Conservation (phyloP, 164 flowering plant species). For the Dillenia turbinata region DNA sequence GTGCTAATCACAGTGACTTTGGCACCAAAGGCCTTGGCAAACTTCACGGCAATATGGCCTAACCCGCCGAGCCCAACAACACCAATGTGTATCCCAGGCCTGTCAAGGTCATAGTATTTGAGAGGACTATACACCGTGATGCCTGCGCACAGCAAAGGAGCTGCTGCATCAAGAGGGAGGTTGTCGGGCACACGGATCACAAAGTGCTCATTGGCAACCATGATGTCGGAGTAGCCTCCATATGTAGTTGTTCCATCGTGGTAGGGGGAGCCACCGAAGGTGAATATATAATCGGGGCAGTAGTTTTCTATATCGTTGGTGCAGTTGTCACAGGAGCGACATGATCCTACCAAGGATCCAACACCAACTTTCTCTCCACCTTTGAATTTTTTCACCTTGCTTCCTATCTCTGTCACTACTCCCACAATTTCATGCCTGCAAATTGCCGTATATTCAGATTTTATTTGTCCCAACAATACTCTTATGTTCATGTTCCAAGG, state of each 20-base stretch:
- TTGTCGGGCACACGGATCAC: slow-evolving; percentile 37
- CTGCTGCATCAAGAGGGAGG: slow-evolving; percentile 36
- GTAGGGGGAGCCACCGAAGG: slow-evolving; percentile 13
- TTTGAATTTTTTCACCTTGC: slow-evolving; percentile 23
- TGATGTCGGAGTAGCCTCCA: slow-evolving; percentile 34
- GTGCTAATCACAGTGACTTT: slow-evolving; percentile 75
- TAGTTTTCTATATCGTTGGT: slow-evolving; percentile 22
- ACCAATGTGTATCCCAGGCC: slow-evolving; percentile 40
- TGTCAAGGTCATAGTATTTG: slow-evolving; percentile 27
- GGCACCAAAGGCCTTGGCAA: slow-evolving; percentile 52
- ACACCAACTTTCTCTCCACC: slow-evolving; percentile 36
- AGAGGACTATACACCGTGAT: slow-evolving; percentile 48
- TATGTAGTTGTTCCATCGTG: slow-evolving; percentile 27
- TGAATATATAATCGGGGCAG: slow-evolving; percentile 27
- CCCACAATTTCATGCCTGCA: slow-evolving; percentile 40
- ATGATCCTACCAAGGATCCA: slow-evolving; percentile 31
- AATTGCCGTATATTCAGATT: no score
- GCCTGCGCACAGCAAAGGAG: slow-evolving; percentile 49
- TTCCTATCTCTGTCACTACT: slow-evolving; percentile 29
- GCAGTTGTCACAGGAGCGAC: slow-evolving; percentile 29
- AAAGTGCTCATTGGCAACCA: slow-evolving; percentile 33
- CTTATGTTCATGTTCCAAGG: no score
- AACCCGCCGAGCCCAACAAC: slow-evolving; percentile 60
- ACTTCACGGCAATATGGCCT: slow-evolving; percentile 56
- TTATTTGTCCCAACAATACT: no score